Evolutionary conservation across 768 basidiomycete genomes (phyloP).

Genomic region (Sporobolomyces phaffii): DNA sequence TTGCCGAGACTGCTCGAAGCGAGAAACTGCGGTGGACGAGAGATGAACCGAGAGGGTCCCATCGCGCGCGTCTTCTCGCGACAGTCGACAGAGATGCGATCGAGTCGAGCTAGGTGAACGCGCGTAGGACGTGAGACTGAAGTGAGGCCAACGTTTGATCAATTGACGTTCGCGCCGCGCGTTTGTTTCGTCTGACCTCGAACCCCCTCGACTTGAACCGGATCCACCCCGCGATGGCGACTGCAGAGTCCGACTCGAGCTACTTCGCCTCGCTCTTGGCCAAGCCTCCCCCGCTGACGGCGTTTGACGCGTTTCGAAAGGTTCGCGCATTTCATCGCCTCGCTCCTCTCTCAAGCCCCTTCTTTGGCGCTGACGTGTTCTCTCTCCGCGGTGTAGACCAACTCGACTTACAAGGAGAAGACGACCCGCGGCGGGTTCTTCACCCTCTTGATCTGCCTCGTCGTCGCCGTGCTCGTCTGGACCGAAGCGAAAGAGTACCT

Average conservation of each 20-base stretch:
- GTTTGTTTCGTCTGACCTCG: no score
- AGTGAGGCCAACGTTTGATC: no score
- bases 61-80: no score
- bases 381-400: slow-evolving; percentile 54
- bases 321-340: background rate
- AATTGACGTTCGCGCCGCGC: no score
- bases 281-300: slow-evolving; percentile 49
- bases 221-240: background rate
- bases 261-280: slow-evolving; percentile 22
- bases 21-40: no score
- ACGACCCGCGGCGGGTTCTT: slow-evolving; percentile 74
- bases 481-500: slow-evolving; percentile 87
- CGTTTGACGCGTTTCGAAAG: slow-evolving; percentile 68
- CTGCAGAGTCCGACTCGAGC: background rate
- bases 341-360: background rate
- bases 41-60: no score
- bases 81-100: no score
- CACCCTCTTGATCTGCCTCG: slow-evolving; percentile 61
- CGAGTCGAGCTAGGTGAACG: no score
- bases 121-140: no score
- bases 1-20: no score
- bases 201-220: background rate
- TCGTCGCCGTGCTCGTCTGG: slow-evolving; percentile 68
- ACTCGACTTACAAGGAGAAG: slow-evolving; percentile 70
- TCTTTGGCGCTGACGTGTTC: background rate